phyloP scores from a whole-genome alignment of 176 grass and related monocot species.

The Raddia guianensis region DNA sequence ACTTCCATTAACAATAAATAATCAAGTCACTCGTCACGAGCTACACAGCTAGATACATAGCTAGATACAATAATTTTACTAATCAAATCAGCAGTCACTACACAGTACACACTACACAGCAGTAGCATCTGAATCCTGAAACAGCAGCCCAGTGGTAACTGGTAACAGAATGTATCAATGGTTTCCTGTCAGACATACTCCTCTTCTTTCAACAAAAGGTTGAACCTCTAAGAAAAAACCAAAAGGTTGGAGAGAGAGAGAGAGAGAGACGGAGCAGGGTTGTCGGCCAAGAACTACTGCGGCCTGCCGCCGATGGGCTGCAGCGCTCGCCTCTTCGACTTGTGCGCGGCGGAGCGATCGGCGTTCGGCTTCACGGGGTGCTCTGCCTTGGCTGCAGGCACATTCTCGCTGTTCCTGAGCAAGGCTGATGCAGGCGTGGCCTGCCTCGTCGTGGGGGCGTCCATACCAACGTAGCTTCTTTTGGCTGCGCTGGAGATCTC shows the following conservation, averaged over 20 bases:
- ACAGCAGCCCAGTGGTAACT: neutral
- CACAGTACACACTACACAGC: slow-evolving; percentile 24
- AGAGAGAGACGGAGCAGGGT: no score
- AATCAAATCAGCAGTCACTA: neutral
- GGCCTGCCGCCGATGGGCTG: slow-evolving; percentile 26
- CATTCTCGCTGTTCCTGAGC: slow-evolving; percentile 32
- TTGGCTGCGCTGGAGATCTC: slow-evolving; percentile 44
- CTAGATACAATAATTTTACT: no score
- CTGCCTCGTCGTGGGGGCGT: neutral
- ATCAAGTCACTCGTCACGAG: no score
- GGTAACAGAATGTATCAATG: neutral
- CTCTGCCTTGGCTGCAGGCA: neutral
- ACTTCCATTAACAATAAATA: neutral
- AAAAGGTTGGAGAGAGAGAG: neutral
- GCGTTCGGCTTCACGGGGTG: neutral
- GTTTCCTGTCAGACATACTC: neutral
- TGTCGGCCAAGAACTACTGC: neutral
- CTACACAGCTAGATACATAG: no score
- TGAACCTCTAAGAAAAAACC: neutral
- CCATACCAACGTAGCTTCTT: slow-evolving; percentile 30
- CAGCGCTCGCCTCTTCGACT: slow-evolving; percentile 31
- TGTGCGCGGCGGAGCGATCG: neutral
- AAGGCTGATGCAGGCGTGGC: neutral
- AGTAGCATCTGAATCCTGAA: neutral
- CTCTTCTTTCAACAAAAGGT: slow-evolving; percentile 41